Conservation (phyloP, 2,329 filamentous ascomycete species). For the Xylariaceae sp. region DNA sequence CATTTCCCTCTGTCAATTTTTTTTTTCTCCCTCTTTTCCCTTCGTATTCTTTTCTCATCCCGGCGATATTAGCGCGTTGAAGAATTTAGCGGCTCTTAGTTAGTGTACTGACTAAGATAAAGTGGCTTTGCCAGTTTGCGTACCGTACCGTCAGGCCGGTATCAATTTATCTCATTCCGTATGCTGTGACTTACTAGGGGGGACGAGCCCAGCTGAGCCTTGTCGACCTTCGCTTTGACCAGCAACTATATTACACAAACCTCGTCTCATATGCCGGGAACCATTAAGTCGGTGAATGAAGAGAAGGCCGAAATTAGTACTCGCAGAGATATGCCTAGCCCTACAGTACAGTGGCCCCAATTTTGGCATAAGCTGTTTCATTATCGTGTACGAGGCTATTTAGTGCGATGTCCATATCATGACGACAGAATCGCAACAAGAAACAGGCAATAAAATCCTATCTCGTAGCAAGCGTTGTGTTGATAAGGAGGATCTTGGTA, state of each 20-base stretch:
- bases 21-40: too few species aligned
- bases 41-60: too few species aligned
- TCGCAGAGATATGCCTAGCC: conserved; percentile 2
- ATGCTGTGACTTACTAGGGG: not conserved
- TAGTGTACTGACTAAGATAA: too few species aligned
- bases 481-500: not conserved
- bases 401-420: not conserved
- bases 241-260: not conserved
- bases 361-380: not conserved
- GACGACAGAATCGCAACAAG: not conserved
- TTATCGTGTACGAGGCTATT: not conserved
- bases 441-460: conserved; percentile 8
- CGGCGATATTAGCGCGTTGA: too few species aligned
- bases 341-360: not conserved
- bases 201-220: too few species aligned
- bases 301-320: conserved; percentile 18
- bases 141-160: not conserved
- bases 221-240: conserved; percentile 2
- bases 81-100: too few species aligned
- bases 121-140: too few species aligned
- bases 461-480: not conserved
- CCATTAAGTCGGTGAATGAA: conserved; percentile 19
- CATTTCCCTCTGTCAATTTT: too few species aligned
- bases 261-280: not conserved
- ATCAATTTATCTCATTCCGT: not conserved